Conservation (phyloP, 2,329 filamentous ascomycete species). For the Venturia effusa region DNA sequence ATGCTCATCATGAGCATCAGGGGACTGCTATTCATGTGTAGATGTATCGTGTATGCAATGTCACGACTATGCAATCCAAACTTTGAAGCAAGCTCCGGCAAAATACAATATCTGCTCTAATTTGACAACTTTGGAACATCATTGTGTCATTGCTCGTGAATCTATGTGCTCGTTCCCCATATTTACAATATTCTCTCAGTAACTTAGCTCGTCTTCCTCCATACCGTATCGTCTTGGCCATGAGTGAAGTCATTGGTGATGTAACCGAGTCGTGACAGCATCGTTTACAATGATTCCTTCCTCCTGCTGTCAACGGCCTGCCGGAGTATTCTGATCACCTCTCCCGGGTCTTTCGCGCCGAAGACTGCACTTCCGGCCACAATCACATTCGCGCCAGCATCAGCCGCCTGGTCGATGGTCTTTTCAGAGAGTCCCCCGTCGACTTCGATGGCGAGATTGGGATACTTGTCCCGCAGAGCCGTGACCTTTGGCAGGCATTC, state of each 20-base stretch:
- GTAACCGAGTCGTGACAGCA: neutral
- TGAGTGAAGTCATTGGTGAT: neutral
- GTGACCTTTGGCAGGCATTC: slow-evolving; percentile 89
- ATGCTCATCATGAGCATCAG: slow-evolving; percentile 1
- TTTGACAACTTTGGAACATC: no score
- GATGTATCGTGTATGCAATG: neutral
- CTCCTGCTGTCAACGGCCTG: slow-evolving; percentile 60
- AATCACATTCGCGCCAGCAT: slow-evolving; percentile 95
- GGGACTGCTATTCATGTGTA: neutral
- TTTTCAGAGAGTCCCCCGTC: slow-evolving; percentile 81
- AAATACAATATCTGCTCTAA: no score
- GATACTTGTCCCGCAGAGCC: slow-evolving; percentile 72
- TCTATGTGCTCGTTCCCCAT: no score
- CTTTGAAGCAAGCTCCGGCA: no score
- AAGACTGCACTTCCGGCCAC: slow-evolving; percentile 95
- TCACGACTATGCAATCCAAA: no score
- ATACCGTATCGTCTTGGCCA: neutral
- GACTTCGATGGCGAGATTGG: slow-evolving; percentile 91
- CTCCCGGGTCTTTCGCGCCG: slow-evolving; percentile 74
- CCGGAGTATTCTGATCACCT: slow-evolving; percentile 75
- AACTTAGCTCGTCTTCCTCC: neutral
- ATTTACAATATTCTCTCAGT: neutral
- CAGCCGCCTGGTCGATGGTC: slow-evolving; percentile 88
- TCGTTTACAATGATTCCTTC: neutral
- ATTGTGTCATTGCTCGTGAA: no score